Percentiles rank a stretch among this genome's conserved stretches.
These are phyloP conservation scores for Calonectria fujianensis DNA, from an alignment of 2,329 filamentous ascomycete genomes.

Conservation along the genomic window DNA sequence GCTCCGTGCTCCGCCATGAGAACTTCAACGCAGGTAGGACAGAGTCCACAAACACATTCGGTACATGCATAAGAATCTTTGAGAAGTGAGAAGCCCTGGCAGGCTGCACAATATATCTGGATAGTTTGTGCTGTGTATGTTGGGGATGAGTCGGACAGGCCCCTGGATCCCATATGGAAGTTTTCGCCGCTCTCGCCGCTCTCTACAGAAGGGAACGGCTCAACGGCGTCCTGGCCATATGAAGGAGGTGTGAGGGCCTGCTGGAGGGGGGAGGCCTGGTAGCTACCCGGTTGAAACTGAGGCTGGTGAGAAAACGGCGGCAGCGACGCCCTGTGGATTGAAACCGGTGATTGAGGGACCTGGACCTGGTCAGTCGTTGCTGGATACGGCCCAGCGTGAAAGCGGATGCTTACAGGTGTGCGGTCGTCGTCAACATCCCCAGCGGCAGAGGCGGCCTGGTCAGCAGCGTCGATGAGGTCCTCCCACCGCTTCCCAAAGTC, in stretches of 20 bases:
- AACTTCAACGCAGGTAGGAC: slow-evolving; percentile 89
- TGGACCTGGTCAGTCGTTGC: slow-evolving; percentile 57
- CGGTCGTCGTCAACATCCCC: slow-evolving; percentile 94
- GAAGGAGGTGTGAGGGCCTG: slow-evolving; percentile 91
- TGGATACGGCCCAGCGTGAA: slow-evolving; percentile 39
- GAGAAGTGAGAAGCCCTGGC: slow-evolving; percentile 84
- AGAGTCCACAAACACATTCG: slow-evolving; percentile 96
- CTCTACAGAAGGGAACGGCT: slow-evolving; percentile 94
- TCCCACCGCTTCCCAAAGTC: slow-evolving; percentile 95
- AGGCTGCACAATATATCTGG: slow-evolving; percentile 95
- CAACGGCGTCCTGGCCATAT: slow-evolving; percentile 79
- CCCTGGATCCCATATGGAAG: slow-evolving; percentile 81
- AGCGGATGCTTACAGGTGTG: slow-evolving; percentile 78
- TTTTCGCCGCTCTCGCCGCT: slow-evolving; percentile 83
- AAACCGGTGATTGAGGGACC: slow-evolving; percentile 80
- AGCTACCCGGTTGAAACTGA: slow-evolving; percentile 78
- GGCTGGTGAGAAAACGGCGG: slow-evolving; percentile 76
- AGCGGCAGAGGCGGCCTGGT: slow-evolving; percentile 84
- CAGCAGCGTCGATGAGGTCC: slow-evolving; percentile 93
- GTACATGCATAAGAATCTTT: slow-evolving; percentile 95
- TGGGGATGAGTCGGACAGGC: slow-evolving; percentile 81
- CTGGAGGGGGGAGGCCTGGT: slow-evolving; percentile 92
- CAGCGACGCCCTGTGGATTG: slow-evolving; percentile 76
- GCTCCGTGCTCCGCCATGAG: slow-evolving; percentile 85
- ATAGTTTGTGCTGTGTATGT: slow-evolving; percentile 84